Percentiles rank a stretch among this genome's conserved stretches.
These are phyloP conservation scores for Hsuehochloa calcarea DNA, from an alignment of 176 grass and related monocot genomes.

Conservation along the genomic window DNA sequence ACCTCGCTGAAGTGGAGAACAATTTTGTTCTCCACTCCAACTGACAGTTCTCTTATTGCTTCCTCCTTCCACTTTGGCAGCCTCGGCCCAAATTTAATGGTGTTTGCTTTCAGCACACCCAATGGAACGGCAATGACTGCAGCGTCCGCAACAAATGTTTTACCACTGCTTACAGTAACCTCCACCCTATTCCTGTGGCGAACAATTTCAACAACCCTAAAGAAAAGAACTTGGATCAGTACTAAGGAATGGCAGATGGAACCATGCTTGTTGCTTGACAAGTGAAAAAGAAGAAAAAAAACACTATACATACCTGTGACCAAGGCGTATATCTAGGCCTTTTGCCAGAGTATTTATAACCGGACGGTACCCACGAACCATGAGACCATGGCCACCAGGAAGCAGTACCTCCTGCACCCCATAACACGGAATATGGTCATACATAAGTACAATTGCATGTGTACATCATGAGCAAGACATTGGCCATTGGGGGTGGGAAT, in stretches of 20 bases:
- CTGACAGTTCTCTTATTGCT: constrained; percentile 67
- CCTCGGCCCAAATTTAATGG: constrained; percentile 78
- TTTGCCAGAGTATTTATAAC: constrained; percentile 95
- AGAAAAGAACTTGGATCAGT: constrained; percentile 33
- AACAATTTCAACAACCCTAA: constrained; percentile 78
- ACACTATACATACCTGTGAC: constrained; percentile 53
- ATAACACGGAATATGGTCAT: constrained; percentile 6
- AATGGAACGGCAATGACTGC: constrained; percentile 73
- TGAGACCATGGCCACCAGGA: constrained; percentile 96
- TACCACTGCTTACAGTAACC: constrained; percentile 79
- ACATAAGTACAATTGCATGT: not conserved
- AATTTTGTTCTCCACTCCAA: constrained; percentile 97
- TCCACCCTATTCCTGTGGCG: constrained; percentile 84
- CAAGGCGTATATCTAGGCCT: constrained; percentile 86
- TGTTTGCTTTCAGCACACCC: constrained; percentile 79
- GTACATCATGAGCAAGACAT: not conserved
- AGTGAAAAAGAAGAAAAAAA: constrained; percentile 9
- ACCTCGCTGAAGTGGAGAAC: constrained; percentile 84
- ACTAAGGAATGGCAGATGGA: constrained; percentile 1
- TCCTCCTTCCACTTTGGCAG: constrained; percentile 94
- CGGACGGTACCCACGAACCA: constrained; percentile 95
- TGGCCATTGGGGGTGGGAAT: not conserved
- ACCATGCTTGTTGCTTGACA: not conserved
- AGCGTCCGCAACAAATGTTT: constrained; percentile 87
- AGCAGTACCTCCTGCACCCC: constrained; percentile 83